These are phyloP conservation scores for Panicum virgatum DNA, from an alignment of 202 grass and related monocot genomes.

Conservation along the genomic window DNA sequence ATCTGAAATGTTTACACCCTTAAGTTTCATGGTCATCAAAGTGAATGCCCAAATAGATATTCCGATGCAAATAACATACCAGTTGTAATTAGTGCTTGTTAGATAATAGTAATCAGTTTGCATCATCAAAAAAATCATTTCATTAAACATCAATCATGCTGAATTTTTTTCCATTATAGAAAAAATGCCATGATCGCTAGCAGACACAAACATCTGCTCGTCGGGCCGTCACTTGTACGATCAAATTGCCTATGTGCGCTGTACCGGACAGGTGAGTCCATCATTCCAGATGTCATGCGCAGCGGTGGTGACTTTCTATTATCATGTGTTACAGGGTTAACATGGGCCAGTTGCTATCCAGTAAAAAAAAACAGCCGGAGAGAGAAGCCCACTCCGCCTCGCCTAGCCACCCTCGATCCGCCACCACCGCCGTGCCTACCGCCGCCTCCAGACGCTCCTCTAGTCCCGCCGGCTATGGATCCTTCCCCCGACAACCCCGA, in stretches of 20 bases:
- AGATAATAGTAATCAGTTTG: neutral
- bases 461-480: neutral
- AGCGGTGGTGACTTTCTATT: neutral
- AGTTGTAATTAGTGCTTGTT: too few relatives aligned
- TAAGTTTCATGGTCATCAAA: neutral
- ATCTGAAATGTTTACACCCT: neutral
- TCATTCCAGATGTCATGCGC: neutral
- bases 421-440: neutral
- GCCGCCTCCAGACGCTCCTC: neutral
- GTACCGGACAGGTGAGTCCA: neutral
- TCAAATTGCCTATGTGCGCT: neutral
- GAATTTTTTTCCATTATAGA: too few relatives aligned
- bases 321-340: neutral
- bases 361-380: neutral
- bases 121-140: neutral
- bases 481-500: neutral
- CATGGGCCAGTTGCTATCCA: neutral
- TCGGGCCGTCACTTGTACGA: neutral
- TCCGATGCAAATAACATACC: neutral
- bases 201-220: neutral
- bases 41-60: neutral
- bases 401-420: neutral
- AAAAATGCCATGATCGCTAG: neutral
- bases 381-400: too few relatives aligned
- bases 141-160: neutral